Conservation (phyloP, 1,284 basidiomycete genomes). For the Pholiota adiposa region DNA sequence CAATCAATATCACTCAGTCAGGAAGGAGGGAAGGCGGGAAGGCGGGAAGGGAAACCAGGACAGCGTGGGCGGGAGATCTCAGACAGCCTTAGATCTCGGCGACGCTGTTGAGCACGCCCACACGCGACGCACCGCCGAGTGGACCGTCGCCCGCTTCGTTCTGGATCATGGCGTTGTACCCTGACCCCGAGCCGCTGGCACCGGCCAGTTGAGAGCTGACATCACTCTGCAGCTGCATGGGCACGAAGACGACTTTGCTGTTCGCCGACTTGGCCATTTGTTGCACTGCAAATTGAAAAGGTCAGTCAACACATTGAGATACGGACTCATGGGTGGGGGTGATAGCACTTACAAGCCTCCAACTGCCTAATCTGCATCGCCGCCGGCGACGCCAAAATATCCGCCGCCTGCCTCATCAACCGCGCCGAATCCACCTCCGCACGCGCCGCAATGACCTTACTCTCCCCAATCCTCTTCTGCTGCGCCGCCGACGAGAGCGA, state of each 20-base stretch:
- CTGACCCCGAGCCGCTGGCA: constrained; percentile 37
- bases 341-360: constrained; percentile 78
- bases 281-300: constrained; percentile 46
- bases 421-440: constrained; percentile 95
- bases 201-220: constrained; percentile 53
- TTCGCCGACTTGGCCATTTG: constrained; percentile 74
- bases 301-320: too few relatives aligned
- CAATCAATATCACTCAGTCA: too few relatives aligned
- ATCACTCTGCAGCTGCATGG: constrained; percentile 88
- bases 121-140: neutral
- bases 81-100: neutral
- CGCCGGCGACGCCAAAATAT: constrained; percentile 90
- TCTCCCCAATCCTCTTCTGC: constrained; percentile 94
- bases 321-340: neutral
- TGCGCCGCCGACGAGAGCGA: constrained; percentile 93
- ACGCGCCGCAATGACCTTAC: constrained; percentile 94
- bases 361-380: constrained; percentile 98
- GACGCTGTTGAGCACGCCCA: constrained; percentile 9
- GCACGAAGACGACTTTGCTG: constrained; percentile 92
- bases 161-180: constrained; percentile 33
- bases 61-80: too few relatives aligned
- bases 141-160: constrained; percentile 45
- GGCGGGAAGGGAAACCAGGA: too few relatives aligned
- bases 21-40: too few relatives aligned
- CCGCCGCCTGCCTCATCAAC: constrained; percentile 92